phyloP scores from a whole-genome alignment of 2,329 filamentous ascomycete genomes.

The Phoma sp. region DNA sequence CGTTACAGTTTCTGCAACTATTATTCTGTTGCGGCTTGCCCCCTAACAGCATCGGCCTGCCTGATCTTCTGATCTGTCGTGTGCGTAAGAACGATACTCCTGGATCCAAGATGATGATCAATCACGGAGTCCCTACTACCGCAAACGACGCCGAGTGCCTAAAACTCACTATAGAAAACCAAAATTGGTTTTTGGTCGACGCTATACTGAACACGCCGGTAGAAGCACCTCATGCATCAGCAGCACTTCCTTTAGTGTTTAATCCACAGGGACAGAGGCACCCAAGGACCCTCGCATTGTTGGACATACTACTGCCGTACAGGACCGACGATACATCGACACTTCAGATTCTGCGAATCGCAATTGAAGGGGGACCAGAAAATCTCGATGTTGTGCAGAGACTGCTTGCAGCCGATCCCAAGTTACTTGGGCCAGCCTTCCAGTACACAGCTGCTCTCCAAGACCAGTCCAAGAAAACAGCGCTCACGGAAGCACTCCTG shows the following conservation, averaged over 20 bases:
- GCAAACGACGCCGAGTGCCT: constrained; percentile 42
- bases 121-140: constrained; percentile 33
- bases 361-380: constrained; percentile 35
- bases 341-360: constrained; percentile 31
- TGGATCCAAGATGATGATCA: constrained; percentile 42
- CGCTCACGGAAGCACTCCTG: constrained; percentile 35
- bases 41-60: constrained; percentile 33
- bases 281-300: constrained; percentile 29
- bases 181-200: constrained; percentile 39
- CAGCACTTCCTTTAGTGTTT: constrained; percentile 40
- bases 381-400: constrained; percentile 44
- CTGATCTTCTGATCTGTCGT: constrained; percentile 40
- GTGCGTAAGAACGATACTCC: constrained; percentile 34
- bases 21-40: constrained; percentile 44
- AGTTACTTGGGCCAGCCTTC: constrained; percentile 36
- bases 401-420: constrained; percentile 31
- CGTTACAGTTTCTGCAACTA: constrained; percentile 40
- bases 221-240: constrained; percentile 36
- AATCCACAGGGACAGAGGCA: constrained; percentile 30
- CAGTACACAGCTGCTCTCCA: constrained; percentile 31
- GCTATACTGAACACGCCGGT: constrained; percentile 34
- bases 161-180: constrained; percentile 31
- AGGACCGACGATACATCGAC: constrained; percentile 34
- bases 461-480: constrained; percentile 31
- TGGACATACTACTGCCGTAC: constrained; percentile 36